phyloP scores from a whole-genome alignment of 2,329 filamentous ascomycete genomes.

The Alternaria burnsii region DNA sequence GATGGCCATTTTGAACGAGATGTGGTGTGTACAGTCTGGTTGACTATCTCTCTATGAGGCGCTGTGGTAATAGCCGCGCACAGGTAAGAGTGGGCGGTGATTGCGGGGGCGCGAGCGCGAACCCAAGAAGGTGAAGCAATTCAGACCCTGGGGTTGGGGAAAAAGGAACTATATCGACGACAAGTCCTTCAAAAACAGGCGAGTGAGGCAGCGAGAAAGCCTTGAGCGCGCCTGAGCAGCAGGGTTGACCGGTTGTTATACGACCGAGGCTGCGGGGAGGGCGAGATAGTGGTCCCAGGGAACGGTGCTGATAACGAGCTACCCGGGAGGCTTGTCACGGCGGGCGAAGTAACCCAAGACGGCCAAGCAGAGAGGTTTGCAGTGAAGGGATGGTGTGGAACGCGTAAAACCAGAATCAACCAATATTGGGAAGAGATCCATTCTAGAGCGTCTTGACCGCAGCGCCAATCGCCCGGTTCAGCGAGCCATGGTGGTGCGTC shows the following conservation, averaged over 20 bases:
- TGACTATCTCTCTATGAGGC: constrained; percentile 13
- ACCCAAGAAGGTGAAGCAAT: constrained; percentile 13
- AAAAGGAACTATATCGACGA: constrained; percentile 5
- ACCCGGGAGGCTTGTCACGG: constrained; percentile 23
- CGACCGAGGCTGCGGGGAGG: constrained; percentile 24
- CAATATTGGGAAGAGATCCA: constrained; percentile 15
- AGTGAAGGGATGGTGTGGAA: constrained; percentile 26
- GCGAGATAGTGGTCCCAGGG: constrained; percentile 13
- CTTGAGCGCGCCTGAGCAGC: constrained; percentile 18
- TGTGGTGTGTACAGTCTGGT: constrained; percentile 2
- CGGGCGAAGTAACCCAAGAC: constrained; percentile 31
- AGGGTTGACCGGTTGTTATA: constrained; percentile 32
- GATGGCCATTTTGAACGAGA: constrained; percentile 33
- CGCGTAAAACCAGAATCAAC: constrained; percentile 12
- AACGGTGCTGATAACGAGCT: constrained; percentile 29
- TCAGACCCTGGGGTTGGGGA: neutral
- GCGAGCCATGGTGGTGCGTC: constrained; percentile 19
- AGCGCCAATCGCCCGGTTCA: constrained; percentile 33
- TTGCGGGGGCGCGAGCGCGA: constrained; percentile 9
- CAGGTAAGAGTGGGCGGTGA: constrained; percentile 15
- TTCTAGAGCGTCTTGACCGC: constrained; percentile 26
- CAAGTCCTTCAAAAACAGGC: constrained; percentile 23
- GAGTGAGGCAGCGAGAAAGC: constrained; percentile 29
- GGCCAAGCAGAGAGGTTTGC: constrained; percentile 29
- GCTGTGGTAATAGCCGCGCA: constrained; percentile 8